phyloP scores from a whole-genome alignment of 768 basidiomycete species.

The Amanita molliuscula region DNA sequence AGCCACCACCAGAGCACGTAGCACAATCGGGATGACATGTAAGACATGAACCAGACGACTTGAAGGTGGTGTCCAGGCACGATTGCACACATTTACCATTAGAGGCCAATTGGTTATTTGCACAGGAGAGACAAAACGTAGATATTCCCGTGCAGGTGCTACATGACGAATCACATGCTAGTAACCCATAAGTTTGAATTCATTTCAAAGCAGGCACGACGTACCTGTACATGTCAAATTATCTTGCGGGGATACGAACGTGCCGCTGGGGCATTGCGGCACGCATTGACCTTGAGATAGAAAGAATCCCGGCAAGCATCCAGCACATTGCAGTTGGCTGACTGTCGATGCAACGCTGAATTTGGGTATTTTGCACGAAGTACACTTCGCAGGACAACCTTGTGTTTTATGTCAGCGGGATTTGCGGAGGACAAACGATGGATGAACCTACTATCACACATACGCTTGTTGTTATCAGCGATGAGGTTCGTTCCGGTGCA shows the following conservation, averaged over 20 bases:
- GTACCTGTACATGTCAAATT: constrained; percentile 58
- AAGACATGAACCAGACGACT: constrained; percentile 53
- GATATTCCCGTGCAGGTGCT: constrained; percentile 57
- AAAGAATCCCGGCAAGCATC: constrained; percentile 69
- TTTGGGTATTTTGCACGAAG: constrained; percentile 59
- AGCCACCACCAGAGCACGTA: constrained; percentile 60
- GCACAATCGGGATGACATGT: constrained; percentile 77
- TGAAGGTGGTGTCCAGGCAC: constrained; percentile 64
- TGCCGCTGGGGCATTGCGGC: constrained; percentile 58
- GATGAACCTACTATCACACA: constrained; percentile 58
- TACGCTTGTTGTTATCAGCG: constrained; percentile 67
- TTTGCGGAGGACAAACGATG: not conserved
- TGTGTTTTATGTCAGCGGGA: not conserved
- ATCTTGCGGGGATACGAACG: constrained; percentile 62
- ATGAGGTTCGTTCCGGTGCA: constrained; percentile 59
- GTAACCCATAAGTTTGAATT: not conserved
- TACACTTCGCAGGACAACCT: constrained; percentile 76
- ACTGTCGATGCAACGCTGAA: constrained; percentile 60
- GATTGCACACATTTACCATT: constrained; percentile 60
- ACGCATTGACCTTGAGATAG: constrained; percentile 66
- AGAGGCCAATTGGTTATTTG: constrained; percentile 55
- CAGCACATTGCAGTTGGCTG: constrained; percentile 60
- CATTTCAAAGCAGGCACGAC: constrained; percentile 9
- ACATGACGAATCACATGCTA: constrained; percentile 68
- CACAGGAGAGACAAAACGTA: constrained; percentile 65